phyloP scores from a whole-genome alignment of 371 early-diverging fungal species.

The Saksenaea oblongispora region DNA sequence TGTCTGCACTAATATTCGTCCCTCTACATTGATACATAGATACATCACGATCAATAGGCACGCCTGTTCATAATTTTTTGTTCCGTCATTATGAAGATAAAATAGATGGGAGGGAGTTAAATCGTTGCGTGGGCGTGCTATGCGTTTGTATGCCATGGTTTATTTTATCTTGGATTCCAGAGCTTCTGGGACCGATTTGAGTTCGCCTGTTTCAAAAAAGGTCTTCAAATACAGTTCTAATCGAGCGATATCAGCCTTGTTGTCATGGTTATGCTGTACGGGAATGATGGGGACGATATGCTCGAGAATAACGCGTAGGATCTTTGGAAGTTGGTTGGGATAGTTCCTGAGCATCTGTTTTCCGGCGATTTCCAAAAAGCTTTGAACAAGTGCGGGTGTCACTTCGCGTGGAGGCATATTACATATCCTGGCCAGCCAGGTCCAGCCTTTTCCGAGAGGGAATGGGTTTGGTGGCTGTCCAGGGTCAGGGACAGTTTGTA shows the following conservation, averaged over 20 bases:
- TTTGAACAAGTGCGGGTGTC: slow-evolving; percentile 66
- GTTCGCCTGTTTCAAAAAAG: not conserved
- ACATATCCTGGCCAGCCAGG: slow-evolving; percentile 73
- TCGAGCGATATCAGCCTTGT: slow-evolving; percentile 7
- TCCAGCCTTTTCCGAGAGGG: slow-evolving; percentile 73
- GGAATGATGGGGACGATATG: slow-evolving; percentile 25
- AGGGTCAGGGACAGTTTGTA: slow-evolving; percentile 60
- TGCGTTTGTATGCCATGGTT: too few relatives aligned
- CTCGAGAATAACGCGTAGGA: slow-evolving; percentile 26
- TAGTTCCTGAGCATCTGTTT: slow-evolving; percentile 30
- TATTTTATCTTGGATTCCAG: not conserved
- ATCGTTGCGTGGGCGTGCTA: too few relatives aligned
- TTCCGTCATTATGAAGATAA: too few relatives aligned
- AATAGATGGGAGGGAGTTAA: too few relatives aligned
- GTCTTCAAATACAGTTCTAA: not conserved
- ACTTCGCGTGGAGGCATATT: slow-evolving; percentile 76
- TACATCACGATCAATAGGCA: too few relatives aligned
- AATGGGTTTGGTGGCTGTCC: slow-evolving; percentile 54
- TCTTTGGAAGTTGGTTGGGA: slow-evolving; percentile 37
- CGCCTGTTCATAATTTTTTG: too few relatives aligned
- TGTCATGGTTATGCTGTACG: slow-evolving; percentile 13
- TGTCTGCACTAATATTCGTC: too few relatives aligned
- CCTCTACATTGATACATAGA: too few relatives aligned
- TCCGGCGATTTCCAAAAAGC: slow-evolving; percentile 64
- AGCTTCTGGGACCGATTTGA: not conserved